Conservation (phyloP, 1,284 basidiomycete species). For the Pseudomicrostroma phylloplanum region DNA sequence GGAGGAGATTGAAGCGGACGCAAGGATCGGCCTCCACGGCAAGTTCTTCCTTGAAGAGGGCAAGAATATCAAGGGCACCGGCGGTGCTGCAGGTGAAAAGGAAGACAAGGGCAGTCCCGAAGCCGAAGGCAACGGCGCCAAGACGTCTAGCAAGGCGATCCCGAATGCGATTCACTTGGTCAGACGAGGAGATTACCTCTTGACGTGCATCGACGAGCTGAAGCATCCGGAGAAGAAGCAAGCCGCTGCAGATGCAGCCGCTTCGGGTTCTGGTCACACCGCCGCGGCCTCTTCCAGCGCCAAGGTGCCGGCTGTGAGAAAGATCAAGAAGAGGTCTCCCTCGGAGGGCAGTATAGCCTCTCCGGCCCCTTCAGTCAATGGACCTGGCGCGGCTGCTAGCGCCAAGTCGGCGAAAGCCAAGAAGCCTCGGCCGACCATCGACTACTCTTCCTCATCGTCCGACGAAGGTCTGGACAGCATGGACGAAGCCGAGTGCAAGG, state of each 20-base stretch:
- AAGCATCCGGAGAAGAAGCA: conserved; percentile 52
- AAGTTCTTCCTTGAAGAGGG: conserved; percentile 97
- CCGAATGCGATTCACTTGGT: conserved; percentile 71
- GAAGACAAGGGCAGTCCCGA: conserved; percentile 20
- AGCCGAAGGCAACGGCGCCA: conserved; percentile 28
- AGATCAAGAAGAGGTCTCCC: conserved; percentile 20
- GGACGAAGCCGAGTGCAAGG: conserved; percentile 92
- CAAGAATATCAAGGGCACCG: conserved; percentile 46
- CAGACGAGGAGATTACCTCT: conserved; percentile 87
- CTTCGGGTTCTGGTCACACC: background rate
- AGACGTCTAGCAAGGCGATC: conserved; percentile 24
- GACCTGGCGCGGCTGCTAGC: background rate
- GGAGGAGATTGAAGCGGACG: conserved; percentile 89
- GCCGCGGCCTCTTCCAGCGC: background rate
- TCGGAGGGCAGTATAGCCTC: conserved; percentile 22
- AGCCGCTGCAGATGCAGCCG: background rate
- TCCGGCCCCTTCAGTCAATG: conserved; percentile 24
- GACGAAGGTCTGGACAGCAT: conserved; percentile 59
- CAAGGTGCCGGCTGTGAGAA: background rate
- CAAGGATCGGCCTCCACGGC: conserved; percentile 71
- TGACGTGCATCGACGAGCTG: conserved; percentile 80
- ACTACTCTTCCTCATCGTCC: conserved; percentile 7
- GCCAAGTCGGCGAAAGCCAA: conserved; percentile 27
- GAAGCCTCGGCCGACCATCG: conserved; percentile 16
- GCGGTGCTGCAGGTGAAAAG: conserved; percentile 49